These are phyloP conservation scores for Hygrocybe punicea DNA, from an alignment of 768 basidiomycete species.

Conservation along the genomic window DNA sequence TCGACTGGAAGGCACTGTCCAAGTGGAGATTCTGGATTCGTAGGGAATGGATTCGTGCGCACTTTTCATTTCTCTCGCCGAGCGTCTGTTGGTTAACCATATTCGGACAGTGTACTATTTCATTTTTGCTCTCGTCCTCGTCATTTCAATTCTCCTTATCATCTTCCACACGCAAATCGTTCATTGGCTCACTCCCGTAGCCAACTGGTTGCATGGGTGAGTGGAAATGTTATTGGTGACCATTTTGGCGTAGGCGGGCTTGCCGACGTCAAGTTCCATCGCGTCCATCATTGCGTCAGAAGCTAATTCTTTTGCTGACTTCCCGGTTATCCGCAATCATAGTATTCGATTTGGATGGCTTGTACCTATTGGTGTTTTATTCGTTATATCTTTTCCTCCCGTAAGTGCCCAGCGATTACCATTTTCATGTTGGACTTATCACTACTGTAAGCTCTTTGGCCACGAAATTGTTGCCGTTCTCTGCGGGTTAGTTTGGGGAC, in stretches of 20 bases:
- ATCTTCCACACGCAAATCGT: conserved; percentile 74
- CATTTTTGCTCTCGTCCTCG: conserved; percentile 43
- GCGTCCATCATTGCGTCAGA: not conserved
- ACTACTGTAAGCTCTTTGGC: conserved; percentile 63
- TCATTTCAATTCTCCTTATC: conserved; percentile 51
- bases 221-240: conserved; percentile 22
- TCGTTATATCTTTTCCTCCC: conserved; percentile 85
- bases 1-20: conserved; percentile 45
- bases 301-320: not conserved
- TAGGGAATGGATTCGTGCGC: conserved; percentile 55
- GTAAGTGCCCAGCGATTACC: conserved; percentile 33
- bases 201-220: conserved; percentile 61
- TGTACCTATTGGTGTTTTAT: conserved; percentile 77
- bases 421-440: not conserved
- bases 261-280: not conserved
- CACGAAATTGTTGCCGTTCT: conserved; percentile 89
- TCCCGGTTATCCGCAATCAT: not conserved
- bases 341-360: conserved; percentile 63
- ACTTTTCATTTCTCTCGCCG: not conserved
- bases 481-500: conserved; percentile 87
- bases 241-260: not conserved
- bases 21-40: conserved; percentile 53
- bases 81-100: not conserved
- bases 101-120: conserved; percentile 48
- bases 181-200: conserved; percentile 59